A percentile compares a stretch with the other conserved stretches of the same genome.
Evolutionary conservation across 106 monocot species (phyloP).

Genomic region (Amphibolis antarctica): DNA sequence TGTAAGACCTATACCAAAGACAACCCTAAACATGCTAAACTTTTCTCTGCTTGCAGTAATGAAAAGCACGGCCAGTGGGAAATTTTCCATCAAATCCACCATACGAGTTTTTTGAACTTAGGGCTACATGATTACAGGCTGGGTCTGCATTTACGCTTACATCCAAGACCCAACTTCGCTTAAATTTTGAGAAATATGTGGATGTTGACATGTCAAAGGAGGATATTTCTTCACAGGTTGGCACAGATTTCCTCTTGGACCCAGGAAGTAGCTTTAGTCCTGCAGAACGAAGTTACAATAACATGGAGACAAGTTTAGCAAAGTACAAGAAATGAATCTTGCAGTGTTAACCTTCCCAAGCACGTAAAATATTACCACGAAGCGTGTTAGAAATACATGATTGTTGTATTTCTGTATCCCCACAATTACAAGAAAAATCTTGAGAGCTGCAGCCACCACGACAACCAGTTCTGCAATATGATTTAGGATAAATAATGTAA

Average conservation of each 20-base stretch:
- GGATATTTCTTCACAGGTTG: not conserved
- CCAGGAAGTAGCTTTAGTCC: slow-evolving; percentile 53
- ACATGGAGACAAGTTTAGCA: not conserved
- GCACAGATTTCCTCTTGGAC: slow-evolving; percentile 42
- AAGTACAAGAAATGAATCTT: not conserved
- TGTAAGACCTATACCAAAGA: not conserved
- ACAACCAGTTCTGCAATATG: slow-evolving; percentile 23
- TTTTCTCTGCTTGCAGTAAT: slow-evolving; percentile 23
- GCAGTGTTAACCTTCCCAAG: not conserved
- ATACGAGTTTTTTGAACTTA: not conserved
- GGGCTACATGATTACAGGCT: not conserved
- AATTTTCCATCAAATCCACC: slow-evolving; percentile 6
- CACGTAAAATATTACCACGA: not conserved
- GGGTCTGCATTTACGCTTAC: not conserved
- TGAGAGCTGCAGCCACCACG: slow-evolving; percentile 16
- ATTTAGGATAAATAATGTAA: no score
- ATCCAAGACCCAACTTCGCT: not conserved
- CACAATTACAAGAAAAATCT: slow-evolving; percentile 19
- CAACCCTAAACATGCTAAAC: not conserved
- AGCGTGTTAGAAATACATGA: not conserved
- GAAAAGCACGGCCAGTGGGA: slow-evolving; percentile 24
- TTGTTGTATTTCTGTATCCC: slow-evolving; percentile 20
- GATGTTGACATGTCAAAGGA: not conserved
- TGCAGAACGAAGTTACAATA: slow-evolving; percentile 4
- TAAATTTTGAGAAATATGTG: not conserved